A percentile compares a stretch with the other conserved stretches of the same genome.
phyloP scores from a whole-genome alignment of 371 early-diverging fungal species.

The Zopfochytrium polystomum region DNA sequence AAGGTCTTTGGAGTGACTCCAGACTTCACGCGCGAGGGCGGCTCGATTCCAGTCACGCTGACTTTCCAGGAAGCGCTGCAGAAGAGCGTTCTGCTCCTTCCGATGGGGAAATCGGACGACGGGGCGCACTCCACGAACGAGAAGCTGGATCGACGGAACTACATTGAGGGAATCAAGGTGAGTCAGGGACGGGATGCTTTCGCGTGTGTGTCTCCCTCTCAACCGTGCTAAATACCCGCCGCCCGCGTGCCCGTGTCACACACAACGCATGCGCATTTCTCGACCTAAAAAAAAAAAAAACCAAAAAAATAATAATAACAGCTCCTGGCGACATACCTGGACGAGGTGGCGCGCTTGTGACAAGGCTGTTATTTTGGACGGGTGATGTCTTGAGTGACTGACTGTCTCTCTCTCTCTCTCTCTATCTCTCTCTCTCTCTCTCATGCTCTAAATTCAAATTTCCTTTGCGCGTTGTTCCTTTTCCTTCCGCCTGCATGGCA shows the following conservation, averaged over 20 bases:
- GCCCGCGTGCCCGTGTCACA: too few species aligned
- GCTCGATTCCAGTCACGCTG: slow-evolving; percentile 96
- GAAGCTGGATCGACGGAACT: slow-evolving; percentile 89
- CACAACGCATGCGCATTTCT: too few species aligned
- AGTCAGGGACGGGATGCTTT: not conserved
- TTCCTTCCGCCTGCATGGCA: not conserved
- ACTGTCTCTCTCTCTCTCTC: not conserved
- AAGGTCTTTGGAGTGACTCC: slow-evolving; percentile 84
- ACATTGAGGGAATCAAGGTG: slow-evolving; percentile 93
- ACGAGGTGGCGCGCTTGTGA: slow-evolving; percentile 70
- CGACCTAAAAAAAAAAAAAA: too few species aligned
- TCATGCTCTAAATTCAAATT: not conserved
- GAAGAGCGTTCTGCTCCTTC: slow-evolving; percentile 83
- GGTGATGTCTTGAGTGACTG: not conserved
- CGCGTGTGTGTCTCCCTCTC: not conserved
- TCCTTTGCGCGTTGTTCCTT: not conserved
- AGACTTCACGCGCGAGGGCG: slow-evolving; percentile 95
- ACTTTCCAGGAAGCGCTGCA: slow-evolving; percentile 93
- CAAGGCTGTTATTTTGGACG: slow-evolving; percentile 4
- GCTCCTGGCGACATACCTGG: slow-evolving; percentile 82
- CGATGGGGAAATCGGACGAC: slow-evolving; percentile 86
- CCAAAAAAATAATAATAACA: too few species aligned
- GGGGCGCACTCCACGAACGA: slow-evolving; percentile 98
- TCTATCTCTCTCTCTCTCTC: not conserved
- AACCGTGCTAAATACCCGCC: slow-evolving; percentile 3